Evolutionary conservation across 352 stramenopile species (phyloP).

Genomic region (Globisporangium viniferum): DNA sequence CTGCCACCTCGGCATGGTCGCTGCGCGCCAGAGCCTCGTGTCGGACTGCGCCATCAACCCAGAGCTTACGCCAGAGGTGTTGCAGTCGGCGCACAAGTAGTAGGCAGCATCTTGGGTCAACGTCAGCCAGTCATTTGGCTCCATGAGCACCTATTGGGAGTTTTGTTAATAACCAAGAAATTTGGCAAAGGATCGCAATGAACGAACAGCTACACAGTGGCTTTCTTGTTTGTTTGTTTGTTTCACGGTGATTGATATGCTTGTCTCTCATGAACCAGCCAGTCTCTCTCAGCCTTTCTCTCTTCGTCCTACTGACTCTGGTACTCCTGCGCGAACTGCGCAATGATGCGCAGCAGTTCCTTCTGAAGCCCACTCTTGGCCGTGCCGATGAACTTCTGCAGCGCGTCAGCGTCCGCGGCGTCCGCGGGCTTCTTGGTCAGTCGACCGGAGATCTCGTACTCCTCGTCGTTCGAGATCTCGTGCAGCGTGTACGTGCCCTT

Average conservation of each 20-base stretch:
- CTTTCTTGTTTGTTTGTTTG: not conserved
- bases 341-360: constrained; percentile 60
- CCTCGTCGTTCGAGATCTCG: constrained; percentile 86
- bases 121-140: not conserved
- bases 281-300: not conserved
- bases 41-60: constrained; percentile 70
- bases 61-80: constrained; percentile 30
- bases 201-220: not conserved
- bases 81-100: constrained; percentile 17
- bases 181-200: not conserved
- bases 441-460: constrained; percentile 76
- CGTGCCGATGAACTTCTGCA: constrained; percentile 52
- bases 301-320: constrained; percentile 50
- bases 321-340: constrained; percentile 59
- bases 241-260: not conserved
- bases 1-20: constrained; percentile 75
- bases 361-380: constrained; percentile 53
- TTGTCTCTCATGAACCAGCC: not conserved
- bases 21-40: constrained; percentile 59
- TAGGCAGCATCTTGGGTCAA: not conserved
- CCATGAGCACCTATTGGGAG: not conserved
- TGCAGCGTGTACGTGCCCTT: constrained; percentile 72
- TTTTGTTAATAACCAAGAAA: not conserved
- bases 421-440: constrained; percentile 51
- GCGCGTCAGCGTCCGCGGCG: constrained; percentile 33